Percentiles rank a stretch among this genome's conserved stretches.
These are phyloP conservation scores for Epichloe amarillans DNA, from an alignment of 2,329 filamentous ascomycete species.

Conservation along the genomic window DNA sequence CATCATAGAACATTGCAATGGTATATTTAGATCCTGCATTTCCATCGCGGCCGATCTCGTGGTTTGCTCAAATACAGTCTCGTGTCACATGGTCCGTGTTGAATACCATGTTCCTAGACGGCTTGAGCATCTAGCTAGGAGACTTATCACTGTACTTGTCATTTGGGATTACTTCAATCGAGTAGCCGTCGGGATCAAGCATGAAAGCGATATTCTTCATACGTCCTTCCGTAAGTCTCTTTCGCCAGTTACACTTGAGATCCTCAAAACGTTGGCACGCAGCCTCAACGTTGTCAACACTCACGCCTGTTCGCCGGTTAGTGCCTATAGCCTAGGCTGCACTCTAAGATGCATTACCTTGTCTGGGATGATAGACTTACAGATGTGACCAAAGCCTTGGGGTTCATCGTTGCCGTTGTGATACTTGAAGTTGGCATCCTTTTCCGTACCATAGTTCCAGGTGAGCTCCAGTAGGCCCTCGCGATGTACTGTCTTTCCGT, in stretches of 20 bases:
- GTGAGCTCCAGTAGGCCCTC: constrained; percentile 87
- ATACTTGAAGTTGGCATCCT: constrained; percentile 71
- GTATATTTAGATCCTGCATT: not conserved
- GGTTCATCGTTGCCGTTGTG: constrained; percentile 87
- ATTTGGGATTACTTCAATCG: constrained; percentile 72
- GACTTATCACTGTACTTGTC: constrained; percentile 24
- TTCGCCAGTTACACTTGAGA: constrained; percentile 80
- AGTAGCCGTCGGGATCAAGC: constrained; percentile 78
- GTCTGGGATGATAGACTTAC: constrained; percentile 31
- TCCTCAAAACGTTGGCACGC: constrained; percentile 80
- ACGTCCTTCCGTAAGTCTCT: constrained; percentile 76
- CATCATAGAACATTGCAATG: not conserved
- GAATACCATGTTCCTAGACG: not conserved
- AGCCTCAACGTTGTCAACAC: constrained; percentile 77
- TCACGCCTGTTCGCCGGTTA: constrained; percentile 41
- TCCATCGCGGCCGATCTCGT: not conserved
- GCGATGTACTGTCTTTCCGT: constrained; percentile 45
- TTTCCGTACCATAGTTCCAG: constrained; percentile 75
- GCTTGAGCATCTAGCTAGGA: not conserved
- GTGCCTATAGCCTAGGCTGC: not conserved
- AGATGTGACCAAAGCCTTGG: constrained; percentile 90
- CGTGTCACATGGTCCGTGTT: not conserved
- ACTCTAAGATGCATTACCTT: not conserved
- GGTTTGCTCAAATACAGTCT: not conserved
- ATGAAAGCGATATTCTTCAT: constrained; percentile 95